Conservation (phyloP, 2,329 filamentous ascomycete species). For the Beauveria scarabaeidicola region DNA sequence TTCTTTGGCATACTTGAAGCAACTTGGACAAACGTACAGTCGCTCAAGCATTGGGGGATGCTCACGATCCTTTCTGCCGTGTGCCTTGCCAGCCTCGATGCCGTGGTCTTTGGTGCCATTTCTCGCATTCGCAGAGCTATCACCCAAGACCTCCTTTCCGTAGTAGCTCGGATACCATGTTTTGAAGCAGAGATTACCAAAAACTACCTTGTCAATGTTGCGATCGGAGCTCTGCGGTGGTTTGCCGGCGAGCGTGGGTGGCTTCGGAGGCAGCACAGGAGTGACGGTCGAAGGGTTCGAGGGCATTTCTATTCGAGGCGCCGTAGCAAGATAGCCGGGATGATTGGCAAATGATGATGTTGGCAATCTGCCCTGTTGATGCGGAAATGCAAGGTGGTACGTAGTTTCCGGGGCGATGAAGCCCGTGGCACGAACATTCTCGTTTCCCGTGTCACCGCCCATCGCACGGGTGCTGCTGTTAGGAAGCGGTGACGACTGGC, state of each 20-base stretch:
- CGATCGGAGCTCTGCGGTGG: conserved; percentile 46
- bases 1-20: conserved; percentile 81
- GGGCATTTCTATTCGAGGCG: conserved; percentile 22
- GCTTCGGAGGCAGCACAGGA: conserved; percentile 28
- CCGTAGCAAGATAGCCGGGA: conserved; percentile 25
- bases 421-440: conserved; percentile 24
- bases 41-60: conserved; percentile 47
- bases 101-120: conserved; percentile 21
- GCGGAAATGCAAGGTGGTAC: conserved; percentile 30
- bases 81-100: conserved; percentile 17
- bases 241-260: conserved; percentile 22
- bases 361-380: conserved; percentile 18
- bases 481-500: neutral
- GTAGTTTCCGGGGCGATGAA: conserved; percentile 33
- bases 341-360: conserved; percentile 26
- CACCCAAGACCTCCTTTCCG: conserved; percentile 58
- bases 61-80: conserved; percentile 27
- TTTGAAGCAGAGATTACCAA: conserved; percentile 75
- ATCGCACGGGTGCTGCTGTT: conserved; percentile 15
- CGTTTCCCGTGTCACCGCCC: conserved; percentile 18
- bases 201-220: conserved; percentile 78
- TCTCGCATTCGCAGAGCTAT: conserved; percentile 27
- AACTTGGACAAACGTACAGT: conserved; percentile 82
- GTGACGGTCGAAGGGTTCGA: conserved; percentile 22
- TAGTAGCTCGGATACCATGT: conserved; percentile 95